Base-by-base conservation (phyloP, 495 filamentous ascomycete genomes). In the Penicillium chermesinum region DNA sequence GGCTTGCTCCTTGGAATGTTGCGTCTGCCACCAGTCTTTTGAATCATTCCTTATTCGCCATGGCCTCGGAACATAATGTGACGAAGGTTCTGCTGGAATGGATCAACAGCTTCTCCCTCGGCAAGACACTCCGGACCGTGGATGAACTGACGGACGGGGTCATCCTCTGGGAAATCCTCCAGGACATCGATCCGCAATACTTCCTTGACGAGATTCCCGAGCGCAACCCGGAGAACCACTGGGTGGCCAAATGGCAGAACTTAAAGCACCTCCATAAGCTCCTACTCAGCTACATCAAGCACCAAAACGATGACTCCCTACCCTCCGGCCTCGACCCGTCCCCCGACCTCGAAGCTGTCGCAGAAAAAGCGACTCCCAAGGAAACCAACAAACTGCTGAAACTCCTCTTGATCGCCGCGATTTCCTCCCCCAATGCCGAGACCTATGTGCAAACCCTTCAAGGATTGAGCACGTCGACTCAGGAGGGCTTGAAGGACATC, bases 131-230 rank as follows among this genome's bases (percentile, higher is more conserved):
- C 42, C 62, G 67, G 25, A 63, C 62, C 37, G 62, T 81, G 46
- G 77, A 78, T 47, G 82, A 89, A 55, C 74, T 95, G 57, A 82
- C 77, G 44, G 85, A 94, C 64, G 90, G 88, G 39, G 75, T 79
- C 41, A 75, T 87, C 20, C 75, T 95, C 54, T 79, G 84, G 85
- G 71, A 79, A 54, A 77, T 82, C 63, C 62, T 86, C 65, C 78
- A 77, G 55, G 78, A 84, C 51, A 74, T 86, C 48, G 85, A 90
- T 65, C 76, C 77, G 17, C 71, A 80, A 7, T 84, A 84, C 62
- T 88, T 93, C 59, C 68, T 79, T 30, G 78, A 78, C 50, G 76
- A 74, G 53, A 73, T 84, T 50, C 84, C 71, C 37, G 75, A 75
- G 59, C 77, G 58, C 52, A 73, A 71, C 52, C 74, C 72, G n/a